phyloP scores from a whole-genome alignment of 148 eudicot genomes.

The Bassia scoparia region DNA sequence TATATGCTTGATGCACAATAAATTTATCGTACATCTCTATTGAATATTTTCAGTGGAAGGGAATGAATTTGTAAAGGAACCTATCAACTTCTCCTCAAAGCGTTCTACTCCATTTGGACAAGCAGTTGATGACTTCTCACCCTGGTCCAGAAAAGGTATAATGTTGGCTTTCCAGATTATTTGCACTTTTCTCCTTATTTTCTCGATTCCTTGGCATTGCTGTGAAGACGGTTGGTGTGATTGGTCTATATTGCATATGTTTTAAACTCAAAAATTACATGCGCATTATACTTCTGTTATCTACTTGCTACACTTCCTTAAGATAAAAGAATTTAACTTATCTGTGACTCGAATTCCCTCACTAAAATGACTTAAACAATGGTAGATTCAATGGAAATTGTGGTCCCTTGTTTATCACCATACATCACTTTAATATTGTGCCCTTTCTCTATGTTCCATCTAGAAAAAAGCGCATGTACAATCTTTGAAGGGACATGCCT shows the following conservation, averaged over 20 bases:
- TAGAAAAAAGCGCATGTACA: no score
- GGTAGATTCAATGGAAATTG: no score
- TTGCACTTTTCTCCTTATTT: background rate
- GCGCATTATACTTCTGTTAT: background rate
- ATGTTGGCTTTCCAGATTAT: background rate
- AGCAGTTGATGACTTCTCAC: slow-evolving; percentile 48
- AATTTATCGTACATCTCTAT: no score
- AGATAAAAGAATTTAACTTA: no score
- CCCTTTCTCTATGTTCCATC: no score
- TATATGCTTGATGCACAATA: no score
- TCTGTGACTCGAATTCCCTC: no score
- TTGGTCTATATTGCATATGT: background rate
- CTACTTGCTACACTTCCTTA: no score
- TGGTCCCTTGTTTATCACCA: no score
- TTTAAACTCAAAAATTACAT: background rate
- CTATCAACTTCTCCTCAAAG: slow-evolving; percentile 57
- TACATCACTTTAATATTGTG: no score
- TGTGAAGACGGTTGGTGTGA: background rate
- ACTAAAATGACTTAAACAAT: no score
- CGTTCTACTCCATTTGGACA: slow-evolving; percentile 51
- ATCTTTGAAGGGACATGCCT: background rate
- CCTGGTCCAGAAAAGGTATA: slow-evolving; percentile 59
- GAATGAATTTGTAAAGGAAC: slow-evolving; percentile 63
- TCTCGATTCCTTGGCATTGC: background rate
- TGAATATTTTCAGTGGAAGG: slow-evolving; percentile 53